These are phyloP conservation scores for Silybum marianum DNA, from an alignment of 129 eudicot species.

Conservation along the genomic window DNA sequence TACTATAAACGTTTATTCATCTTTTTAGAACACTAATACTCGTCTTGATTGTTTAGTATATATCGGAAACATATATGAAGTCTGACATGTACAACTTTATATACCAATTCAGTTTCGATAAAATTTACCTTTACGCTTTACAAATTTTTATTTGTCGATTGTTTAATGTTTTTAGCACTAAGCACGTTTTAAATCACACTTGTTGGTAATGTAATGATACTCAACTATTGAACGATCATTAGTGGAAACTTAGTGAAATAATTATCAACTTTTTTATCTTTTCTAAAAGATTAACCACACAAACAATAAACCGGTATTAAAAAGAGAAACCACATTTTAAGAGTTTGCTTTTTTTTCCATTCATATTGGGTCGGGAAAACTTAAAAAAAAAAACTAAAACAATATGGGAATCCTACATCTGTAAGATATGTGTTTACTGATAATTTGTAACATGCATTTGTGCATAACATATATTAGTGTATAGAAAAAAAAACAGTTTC, in stretches of 20 bases:
- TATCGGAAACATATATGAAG: too few species aligned
- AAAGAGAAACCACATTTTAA: background rate
- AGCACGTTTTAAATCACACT: background rate
- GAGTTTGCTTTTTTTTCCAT: too few species aligned
- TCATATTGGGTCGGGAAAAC: too few species aligned
- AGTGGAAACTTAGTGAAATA: background rate
- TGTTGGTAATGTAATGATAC: background rate
- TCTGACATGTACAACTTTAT: background rate
- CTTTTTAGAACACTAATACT: background rate
- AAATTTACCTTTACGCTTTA: background rate
- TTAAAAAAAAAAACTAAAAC: too few species aligned
- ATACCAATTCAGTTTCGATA: background rate
- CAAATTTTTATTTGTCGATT: background rate
- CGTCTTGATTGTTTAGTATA: too few species aligned
- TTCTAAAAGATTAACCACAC: background rate
- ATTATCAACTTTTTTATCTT: background rate
- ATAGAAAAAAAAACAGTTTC: too few species aligned
- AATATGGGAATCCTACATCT: too few species aligned
- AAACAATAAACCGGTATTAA: background rate
- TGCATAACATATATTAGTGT: too few species aligned
- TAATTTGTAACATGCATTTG: too few species aligned
- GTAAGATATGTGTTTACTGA: too few species aligned
- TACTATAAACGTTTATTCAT: background rate
- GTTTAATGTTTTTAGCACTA: background rate
- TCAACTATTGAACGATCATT: background rate